Evolutionary conservation across 805 yeast genomes (phyloP).

Genomic region (Saturnispora dispora): DNA sequence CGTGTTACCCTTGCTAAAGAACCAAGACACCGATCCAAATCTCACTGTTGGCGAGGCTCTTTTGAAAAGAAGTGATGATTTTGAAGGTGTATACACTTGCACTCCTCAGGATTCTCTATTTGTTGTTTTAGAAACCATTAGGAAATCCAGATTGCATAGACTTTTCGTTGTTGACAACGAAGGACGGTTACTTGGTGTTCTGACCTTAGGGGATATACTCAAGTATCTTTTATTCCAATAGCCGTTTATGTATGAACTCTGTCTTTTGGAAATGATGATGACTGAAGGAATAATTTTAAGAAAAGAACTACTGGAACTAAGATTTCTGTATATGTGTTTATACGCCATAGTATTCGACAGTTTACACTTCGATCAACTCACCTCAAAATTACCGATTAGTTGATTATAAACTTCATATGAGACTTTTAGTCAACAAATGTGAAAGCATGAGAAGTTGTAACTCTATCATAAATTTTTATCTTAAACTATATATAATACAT

Average conservation of each 20-base stretch:
- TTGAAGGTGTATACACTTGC: constrained; percentile 96
- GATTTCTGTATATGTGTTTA: neutral
- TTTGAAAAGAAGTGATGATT: constrained; percentile 88
- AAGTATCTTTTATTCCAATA: constrained; percentile 49
- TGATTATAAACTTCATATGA: too few relatives aligned
- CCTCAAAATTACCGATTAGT: neutral
- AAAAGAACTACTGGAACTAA: neutral
- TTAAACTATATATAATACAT: too few relatives aligned
- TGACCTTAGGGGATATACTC: constrained; percentile 85
- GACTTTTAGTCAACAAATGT: too few relatives aligned
- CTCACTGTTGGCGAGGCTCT: constrained; percentile 93
- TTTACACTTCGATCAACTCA: neutral
- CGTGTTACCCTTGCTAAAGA: constrained; percentile 83
- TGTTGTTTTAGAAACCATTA: constrained; percentile 85
- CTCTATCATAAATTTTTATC: too few relatives aligned
- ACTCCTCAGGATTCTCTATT: constrained; percentile 78
- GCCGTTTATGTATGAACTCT: neutral
- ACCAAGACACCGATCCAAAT: constrained; percentile 82
- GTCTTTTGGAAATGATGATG: neutral
- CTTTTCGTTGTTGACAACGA: constrained; percentile 84
- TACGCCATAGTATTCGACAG: neutral
- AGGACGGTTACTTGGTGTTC: constrained; percentile 70
- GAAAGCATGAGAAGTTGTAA: too few relatives aligned
- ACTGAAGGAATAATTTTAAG: neutral
- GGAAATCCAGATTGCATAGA: constrained; percentile 85